Percentiles rank a stretch among this genome's conserved stretches.
phyloP scores from a whole-genome alignment of 2,329 filamentous ascomycete species.

The Emergomyces orientalis region DNA sequence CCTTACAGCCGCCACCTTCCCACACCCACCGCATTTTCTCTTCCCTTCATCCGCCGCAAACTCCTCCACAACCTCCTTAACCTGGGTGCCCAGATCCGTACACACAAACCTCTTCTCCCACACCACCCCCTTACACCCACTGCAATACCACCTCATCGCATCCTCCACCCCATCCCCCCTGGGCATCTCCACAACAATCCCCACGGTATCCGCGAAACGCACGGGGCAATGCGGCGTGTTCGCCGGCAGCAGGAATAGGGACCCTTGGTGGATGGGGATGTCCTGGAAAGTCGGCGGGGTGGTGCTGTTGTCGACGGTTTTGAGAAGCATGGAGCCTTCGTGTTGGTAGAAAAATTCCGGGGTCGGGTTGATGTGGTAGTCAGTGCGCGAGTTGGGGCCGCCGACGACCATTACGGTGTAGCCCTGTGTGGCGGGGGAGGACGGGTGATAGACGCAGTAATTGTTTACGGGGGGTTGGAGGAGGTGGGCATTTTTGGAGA shows the following conservation, averaged over 20 bases:
- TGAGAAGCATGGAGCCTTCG: slow-evolving; percentile 85
- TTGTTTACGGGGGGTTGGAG: slow-evolving; percentile 94
- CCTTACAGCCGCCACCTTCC: slow-evolving; percentile 55
- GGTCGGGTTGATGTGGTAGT: slow-evolving; percentile 97
- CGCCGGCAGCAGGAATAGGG: slow-evolving; percentile 85
- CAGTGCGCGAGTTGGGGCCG: slow-evolving; percentile 88
- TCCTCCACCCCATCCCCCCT: slow-evolving; percentile 63
- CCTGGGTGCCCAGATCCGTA: slow-evolving; percentile 84
- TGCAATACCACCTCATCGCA: slow-evolving; percentile 85
- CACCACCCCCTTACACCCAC: slow-evolving; percentile 61
- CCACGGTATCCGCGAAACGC: slow-evolving; percentile 86
- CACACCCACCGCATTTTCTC: slow-evolving; percentile 70
- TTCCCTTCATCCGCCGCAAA: slow-evolving; percentile 63
- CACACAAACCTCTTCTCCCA: slow-evolving; percentile 83
- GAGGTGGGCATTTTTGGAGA: slow-evolving; percentile 82
- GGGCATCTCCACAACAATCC: slow-evolving; percentile 80
- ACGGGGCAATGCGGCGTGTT: slow-evolving; percentile 97
- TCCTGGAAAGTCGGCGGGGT: slow-evolving; percentile 59
- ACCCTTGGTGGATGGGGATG: slow-evolving; percentile 81
- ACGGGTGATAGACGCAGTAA: slow-evolving; percentile 80
- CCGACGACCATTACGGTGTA: slow-evolving; percentile 91
- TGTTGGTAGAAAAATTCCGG: slow-evolving; percentile 98
- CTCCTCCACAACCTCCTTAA: slow-evolving; percentile 77
- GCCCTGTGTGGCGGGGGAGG: slow-evolving; percentile 64
- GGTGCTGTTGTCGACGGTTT: slow-evolving; percentile 62